These are phyloP conservation scores for Stygiomarasmius scandens DNA, from an alignment of 1,284 basidiomycete species.

Conservation along the genomic window DNA sequence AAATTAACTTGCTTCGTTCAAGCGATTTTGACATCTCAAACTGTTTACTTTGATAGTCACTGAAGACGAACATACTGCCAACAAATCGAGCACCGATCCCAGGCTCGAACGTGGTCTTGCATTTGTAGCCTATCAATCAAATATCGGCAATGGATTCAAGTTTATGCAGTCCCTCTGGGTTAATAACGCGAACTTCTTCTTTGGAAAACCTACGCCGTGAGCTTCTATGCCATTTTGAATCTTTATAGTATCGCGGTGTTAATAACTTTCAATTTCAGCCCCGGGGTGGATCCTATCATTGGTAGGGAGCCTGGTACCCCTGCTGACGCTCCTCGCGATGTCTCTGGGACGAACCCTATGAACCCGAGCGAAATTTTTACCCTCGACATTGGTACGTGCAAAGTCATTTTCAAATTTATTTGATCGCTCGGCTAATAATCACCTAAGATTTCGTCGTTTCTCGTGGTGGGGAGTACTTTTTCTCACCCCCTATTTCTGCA, in stretches of 20 bases:
- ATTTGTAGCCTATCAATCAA: conserved; percentile 33
- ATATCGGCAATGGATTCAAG: conserved; percentile 27
- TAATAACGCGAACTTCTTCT: conserved; percentile 21
- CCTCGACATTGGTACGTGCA: conserved; percentile 9
- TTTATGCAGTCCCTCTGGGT: conserved; percentile 35
- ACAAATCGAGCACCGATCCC: conserved; percentile 18
- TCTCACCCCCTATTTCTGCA: conserved; percentile 35
- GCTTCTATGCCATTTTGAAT: too few relatives aligned
- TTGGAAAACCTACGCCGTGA: conserved; percentile 4
- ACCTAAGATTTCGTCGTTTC: conserved; percentile 33
- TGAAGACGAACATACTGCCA: conserved; percentile 18
- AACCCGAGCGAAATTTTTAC: conserved; percentile 4
- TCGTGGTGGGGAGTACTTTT: conserved; percentile 40
- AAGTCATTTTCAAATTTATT: neutral
- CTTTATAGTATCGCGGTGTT: too few relatives aligned
- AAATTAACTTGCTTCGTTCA: neutral
- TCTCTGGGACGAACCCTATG: conserved; percentile 22
- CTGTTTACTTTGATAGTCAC: too few relatives aligned
- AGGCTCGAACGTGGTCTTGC: conserved; percentile 36
- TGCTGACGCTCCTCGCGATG: conserved; percentile 4
- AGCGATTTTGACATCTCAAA: too few relatives aligned
- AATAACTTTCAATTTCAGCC: neutral
- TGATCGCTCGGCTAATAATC: too few relatives aligned
- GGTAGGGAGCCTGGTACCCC: conserved; percentile 9
- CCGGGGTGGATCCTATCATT: conserved; percentile 29